A percentile compares a stretch with the other conserved stretches of the same genome.
Evolutionary conservation across 1,139 yeast species (phyloP).

Genomic region (Taphrina wiesneri): DNA sequence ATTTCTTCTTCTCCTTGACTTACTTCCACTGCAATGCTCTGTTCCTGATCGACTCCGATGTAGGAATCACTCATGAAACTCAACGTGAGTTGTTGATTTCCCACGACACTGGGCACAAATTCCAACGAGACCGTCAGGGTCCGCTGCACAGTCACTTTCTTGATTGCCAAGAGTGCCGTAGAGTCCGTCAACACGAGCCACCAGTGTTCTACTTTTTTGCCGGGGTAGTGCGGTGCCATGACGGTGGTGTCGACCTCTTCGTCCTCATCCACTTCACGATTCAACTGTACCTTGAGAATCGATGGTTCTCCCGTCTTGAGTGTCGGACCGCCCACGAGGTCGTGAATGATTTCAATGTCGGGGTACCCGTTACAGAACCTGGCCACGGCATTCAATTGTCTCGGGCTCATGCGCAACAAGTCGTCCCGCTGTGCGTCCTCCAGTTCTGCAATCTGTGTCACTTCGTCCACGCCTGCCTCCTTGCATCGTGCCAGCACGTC

Average conservation of each 20-base stretch:
- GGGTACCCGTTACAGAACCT: slow-evolving; percentile 89
- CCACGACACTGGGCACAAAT: slow-evolving; percentile 61
- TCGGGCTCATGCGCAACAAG: slow-evolving; percentile 56
- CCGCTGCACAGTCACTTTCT: slow-evolving; percentile 58
- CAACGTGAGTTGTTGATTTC: slow-evolving; percentile 61
- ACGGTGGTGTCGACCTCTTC: slow-evolving; percentile 40
- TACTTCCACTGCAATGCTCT: slow-evolving; percentile 48
- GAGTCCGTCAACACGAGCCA: slow-evolving; percentile 85
- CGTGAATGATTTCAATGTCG: slow-evolving; percentile 68
- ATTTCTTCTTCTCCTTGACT: slow-evolving; percentile 6
- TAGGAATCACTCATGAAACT: slow-evolving; percentile 94
- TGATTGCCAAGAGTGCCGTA: slow-evolving; percentile 70
- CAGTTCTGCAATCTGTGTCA: slow-evolving; percentile 80
- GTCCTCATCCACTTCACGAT: slow-evolving; percentile 50
- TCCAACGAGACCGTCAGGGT: slow-evolving; percentile 52
- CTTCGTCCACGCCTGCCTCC: slow-evolving; percentile 60
- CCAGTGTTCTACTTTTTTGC: slow-evolving; percentile 61
- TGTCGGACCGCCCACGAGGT: slow-evolving; percentile 50
- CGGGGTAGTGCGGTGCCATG: slow-evolving; percentile 57
- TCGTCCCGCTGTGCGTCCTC: slow-evolving; percentile 72
- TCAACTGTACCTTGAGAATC: slow-evolving; percentile 56
- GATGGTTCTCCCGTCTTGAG: slow-evolving; percentile 53
- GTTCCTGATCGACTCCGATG: slow-evolving; percentile 85
- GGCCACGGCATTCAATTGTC: slow-evolving; percentile 65
- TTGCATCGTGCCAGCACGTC: slow-evolving; percentile 62